A percentile compares a stretch with the other conserved stretches of the same genome.
These are phyloP conservation scores for Amanita phalloides DNA, from an alignment of 768 basidiomycete species.

Conservation along the genomic window DNA sequence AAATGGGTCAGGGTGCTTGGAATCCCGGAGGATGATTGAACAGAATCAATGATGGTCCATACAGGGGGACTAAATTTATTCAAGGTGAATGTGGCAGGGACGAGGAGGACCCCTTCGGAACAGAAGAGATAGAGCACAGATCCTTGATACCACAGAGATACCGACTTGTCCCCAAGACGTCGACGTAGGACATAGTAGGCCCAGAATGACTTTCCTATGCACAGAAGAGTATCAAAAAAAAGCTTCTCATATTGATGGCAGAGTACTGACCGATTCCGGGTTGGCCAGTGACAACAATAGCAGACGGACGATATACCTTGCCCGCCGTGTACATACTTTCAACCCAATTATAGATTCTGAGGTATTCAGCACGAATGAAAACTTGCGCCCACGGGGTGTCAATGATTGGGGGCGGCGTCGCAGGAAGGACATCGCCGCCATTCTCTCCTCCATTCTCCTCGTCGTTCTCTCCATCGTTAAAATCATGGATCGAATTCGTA, in stretches of 20 bases:
- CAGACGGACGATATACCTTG: slow-evolving; percentile 1
- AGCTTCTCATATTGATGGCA: not conserved
- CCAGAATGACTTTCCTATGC: slow-evolving; percentile 6
- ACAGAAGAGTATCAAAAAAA: not conserved
- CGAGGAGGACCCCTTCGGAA: too few species aligned
- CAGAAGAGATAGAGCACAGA: too few species aligned
- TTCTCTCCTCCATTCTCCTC: not conserved
- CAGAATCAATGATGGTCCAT: too few species aligned
- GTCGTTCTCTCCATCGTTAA: not conserved
- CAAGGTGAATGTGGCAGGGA: too few species aligned
- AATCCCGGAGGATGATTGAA: too few species aligned
- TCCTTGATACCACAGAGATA: slow-evolving; percentile 6
- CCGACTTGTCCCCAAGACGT: slow-evolving; percentile 6
- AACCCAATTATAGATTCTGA: slow-evolving; percentile 7
- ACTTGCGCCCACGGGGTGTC: not conserved
- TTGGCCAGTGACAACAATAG: slow-evolving; percentile 8
- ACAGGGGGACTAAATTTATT: too few species aligned
- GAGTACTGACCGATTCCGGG: slow-evolving; percentile 7
- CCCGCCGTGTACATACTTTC: not conserved
- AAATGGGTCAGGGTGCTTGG: too few species aligned
- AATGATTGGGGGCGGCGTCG: slow-evolving; percentile 4
- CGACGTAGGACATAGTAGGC: slow-evolving; percentile 2
- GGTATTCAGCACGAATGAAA: slow-evolving; percentile 9
- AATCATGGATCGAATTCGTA: not conserved
- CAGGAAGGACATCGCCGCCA: not conserved